Evolutionary conservation across 83 land plant genomes (phyloP).

Genomic region (Thuja plicata): DNA sequence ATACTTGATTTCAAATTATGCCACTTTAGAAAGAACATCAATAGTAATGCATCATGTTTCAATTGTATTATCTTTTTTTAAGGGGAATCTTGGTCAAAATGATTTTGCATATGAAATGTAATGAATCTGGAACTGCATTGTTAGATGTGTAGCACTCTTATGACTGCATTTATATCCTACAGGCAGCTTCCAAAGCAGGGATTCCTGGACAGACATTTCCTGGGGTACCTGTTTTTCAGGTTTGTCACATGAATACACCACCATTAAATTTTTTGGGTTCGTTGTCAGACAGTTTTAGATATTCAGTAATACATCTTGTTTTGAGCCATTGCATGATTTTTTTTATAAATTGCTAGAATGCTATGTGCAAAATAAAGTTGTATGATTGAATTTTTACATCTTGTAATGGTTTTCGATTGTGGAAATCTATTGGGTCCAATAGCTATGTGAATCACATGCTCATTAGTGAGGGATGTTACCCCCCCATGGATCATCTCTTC

Average conservation of each 20-base stretch:
- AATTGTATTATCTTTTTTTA: background rate
- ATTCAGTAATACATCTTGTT: background rate
- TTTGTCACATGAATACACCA: slow-evolving; percentile 5
- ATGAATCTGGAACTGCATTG: background rate
- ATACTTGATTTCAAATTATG: background rate
- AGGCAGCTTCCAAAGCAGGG: slow-evolving; percentile 47
- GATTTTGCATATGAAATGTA: background rate
- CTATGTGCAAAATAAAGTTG: background rate
- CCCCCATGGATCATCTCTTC: background rate
- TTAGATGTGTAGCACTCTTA: background rate
- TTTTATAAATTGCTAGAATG: background rate
- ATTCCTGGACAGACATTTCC: slow-evolving; percentile 41
- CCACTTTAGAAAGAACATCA: background rate
- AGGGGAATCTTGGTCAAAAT: background rate
- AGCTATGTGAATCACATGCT: background rate
- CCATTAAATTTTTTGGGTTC: background rate
- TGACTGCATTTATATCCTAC: slow-evolving; percentile 9
- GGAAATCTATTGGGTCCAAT: background rate
- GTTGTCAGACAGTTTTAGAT: background rate
- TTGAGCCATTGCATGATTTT: background rate
- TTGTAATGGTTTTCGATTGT: background rate
- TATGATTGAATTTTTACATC: background rate
- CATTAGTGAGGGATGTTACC: background rate
- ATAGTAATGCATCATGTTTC: background rate
- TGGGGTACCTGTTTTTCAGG: slow-evolving; percentile 93